phyloP scores from a whole-genome alignment of 805 yeast genomes.

The Kregervanrija delftensis region DNA sequence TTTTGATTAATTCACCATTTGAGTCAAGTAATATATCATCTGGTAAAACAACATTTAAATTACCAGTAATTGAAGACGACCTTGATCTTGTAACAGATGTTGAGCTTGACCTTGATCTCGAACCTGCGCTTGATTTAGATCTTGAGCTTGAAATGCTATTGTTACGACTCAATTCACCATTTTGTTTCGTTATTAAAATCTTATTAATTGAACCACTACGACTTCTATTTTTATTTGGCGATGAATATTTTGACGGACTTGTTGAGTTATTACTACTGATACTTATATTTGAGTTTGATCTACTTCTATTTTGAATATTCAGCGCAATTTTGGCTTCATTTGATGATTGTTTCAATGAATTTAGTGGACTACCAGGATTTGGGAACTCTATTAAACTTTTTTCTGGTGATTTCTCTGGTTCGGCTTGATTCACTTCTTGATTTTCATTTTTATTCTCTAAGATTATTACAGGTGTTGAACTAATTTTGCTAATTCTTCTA shows the following conservation, averaged over 20 bases:
- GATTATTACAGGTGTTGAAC: slow-evolving; percentile 9
- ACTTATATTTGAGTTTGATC: slow-evolving; percentile 23
- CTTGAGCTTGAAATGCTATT: slow-evolving; percentile 10
- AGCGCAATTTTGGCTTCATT: slow-evolving; percentile 13
- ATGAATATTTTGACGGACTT: slow-evolving; percentile 8
- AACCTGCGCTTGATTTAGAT: slow-evolving; percentile 15
- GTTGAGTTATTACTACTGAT: slow-evolving; percentile 6
- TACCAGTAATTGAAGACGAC: slow-evolving; percentile 13
- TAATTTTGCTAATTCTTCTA: slow-evolving; percentile 18
- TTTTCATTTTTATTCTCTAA: neutral
- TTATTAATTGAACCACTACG: slow-evolving; percentile 13
- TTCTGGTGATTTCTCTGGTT: neutral
- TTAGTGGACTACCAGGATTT: slow-evolving; percentile 23
- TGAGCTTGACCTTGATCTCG: slow-evolving; percentile 8
- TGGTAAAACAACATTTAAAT: slow-evolving; percentile 15
- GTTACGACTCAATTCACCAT: neutral
- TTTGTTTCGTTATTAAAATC: no score
- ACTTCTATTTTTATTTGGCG: slow-evolving; percentile 13
- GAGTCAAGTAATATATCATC: slow-evolving; percentile 10
- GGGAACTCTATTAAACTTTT: neutral
- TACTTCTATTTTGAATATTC: slow-evolving; percentile 16
- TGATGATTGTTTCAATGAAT: slow-evolving; percentile 21
- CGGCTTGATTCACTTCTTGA: neutral
- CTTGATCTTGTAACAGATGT: neutral
- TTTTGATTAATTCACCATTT: slow-evolving; percentile 27